Evolutionary conservation across 139 green algal genomes (phyloP), one percentile per base, ranked within the genome.

Genomic region (Chlamydomonas sp.): DNA sequence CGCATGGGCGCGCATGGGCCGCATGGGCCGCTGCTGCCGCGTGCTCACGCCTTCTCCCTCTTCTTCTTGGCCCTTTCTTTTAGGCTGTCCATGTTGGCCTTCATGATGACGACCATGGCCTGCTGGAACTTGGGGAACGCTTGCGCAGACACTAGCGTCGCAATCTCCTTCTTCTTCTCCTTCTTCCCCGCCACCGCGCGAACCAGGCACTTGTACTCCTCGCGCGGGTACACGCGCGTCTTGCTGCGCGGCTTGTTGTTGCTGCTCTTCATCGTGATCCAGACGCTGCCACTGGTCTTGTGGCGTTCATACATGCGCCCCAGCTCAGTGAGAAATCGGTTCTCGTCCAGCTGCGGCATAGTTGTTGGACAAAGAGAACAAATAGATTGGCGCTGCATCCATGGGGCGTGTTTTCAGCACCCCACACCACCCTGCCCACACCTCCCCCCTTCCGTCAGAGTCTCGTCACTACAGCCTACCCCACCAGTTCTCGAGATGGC

Each of bases 291-390:
- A 8, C 20, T 63, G 0, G 60, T 65, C 35, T 90, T 88, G 49
- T 73, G 85, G 26, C 73, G 60, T 35, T 92, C 85, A 75, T 88
- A 94, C 64, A 95, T 68, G 66, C 85, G 87, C 31, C 76, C 80
- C 35, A 95, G 76, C 73, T 93, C 85, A 37, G 76, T 91, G 2
- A 94, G 67, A 50, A 95, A 95, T 33, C 69, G 73, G 50, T 91
- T 87, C 2, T 79, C 59, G 8, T 91, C 84, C 3, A 92, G 59
- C 31, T 77, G 71, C 47, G 90, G 83, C 88, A 87, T 87, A 6
- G 29, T 66, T n/a, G n/a, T n/a, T n/a, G n/a, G n/a, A n/a, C n/a
- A n/a, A n/a, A n/a, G n/a, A n/a, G n/a, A n/a, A n/a, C n/a, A n/a
- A n/a, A n/a, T n/a, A n/a, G n/a, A n/a, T n/a, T n/a, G n/a, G n/a